Base-by-base conservation (phyloP, 345 rosid genomes). In the Alliaria petiolata region DNA sequence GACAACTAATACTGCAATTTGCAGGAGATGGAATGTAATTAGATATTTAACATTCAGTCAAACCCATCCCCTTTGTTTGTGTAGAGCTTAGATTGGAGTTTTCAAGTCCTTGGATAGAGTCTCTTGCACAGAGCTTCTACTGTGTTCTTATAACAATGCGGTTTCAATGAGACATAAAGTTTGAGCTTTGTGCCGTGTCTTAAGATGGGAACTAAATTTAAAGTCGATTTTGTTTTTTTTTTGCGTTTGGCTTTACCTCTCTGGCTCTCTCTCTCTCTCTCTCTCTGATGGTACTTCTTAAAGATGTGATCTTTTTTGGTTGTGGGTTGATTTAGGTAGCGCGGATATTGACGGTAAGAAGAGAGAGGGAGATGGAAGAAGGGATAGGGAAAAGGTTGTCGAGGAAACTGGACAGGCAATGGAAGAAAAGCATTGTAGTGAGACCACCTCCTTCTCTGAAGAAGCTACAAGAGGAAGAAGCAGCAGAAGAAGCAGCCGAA, bases 371-470 rank as follows among this genome's bases (percentile, higher is more conserved):
- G 83, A 43, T 93, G 0, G 90, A 91, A 72, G 90, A 89, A 74
- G 98, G 98, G 47, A 85, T 93, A 59, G 80, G 76, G 81, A 89
- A 91, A 81, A 84, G 98, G 65, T 69, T 89, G 74, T 93, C 97
- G n/a, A 91, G 97, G 76, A 93, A 91, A 80, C 85, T 91, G 2
- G 97, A 93, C 72, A 54, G 87, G 38, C 79, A 86, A 74, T 93
- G 96, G 96, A 89, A 93, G 96, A 91, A 84, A 49, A 86, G 90
- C 83, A 89, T 89, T 63, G 85, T 93, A 33, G 83, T 84, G n/a
- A 83, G 87, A 66, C 97, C 97, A 15, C 85, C 95, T 47, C 97
- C 98, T 56, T 85, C 97, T 7, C 69, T 91, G 74, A 86, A 65
- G 67, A 89, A 89, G 71, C 53, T 89, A 74, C 85, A 60, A 78